Base-by-base conservation (phyloP, 2,329 filamentous ascomycete species). In the Trichophyton equinum region DNA sequence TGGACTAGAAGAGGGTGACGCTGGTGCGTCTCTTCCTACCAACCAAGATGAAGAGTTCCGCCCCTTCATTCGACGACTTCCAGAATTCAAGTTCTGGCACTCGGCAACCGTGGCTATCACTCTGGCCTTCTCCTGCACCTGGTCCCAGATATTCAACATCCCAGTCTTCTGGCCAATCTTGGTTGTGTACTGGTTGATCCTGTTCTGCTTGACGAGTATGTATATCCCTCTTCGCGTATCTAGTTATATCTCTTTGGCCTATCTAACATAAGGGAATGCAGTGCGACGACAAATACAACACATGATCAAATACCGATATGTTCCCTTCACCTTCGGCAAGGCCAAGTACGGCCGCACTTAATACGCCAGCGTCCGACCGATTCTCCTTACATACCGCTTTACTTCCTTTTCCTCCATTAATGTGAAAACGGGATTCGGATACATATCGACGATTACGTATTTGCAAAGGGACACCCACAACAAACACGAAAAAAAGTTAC, bases 11-110 rank as follows among this genome's bases (percentile, higher is more conserved):
- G 92, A 96, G 69, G 94, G 94, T 64, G 82, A 89, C 15, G 84
- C 85, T 30, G 25, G 18, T 18, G 86, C 87, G 60, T 84, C 27
- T 62, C 84, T 99, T 49, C 94, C 94, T 25, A 97, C 91, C 62
- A 96, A 96, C 79, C 86, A 90, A 69, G 92, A 97, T 71, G 91
- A 99, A 71, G 94, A 99, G 78, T 99, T 99, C 81, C 85, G 91
- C 65, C 94, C 94, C 2, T 99, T 99, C 72, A 96, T 99, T 73
- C 85, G 94, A 71, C 84, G 94, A 63, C 84, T 99, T 25, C 94
- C 94, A 61, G 94, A 99, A 77, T 99, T 99, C 83, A 99, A 99
- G 82, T 99, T 99, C 81, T 99, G 94, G 94, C 90, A 96, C 78
- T 88, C 89, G 70, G 91, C 92, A 60, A 97, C 92, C 61, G 85